Evolutionary conservation across 352 stramenopile genomes (phyloP), one percentile per base, ranked within the genome.

Genomic region (Phytopythium delawarense): DNA sequence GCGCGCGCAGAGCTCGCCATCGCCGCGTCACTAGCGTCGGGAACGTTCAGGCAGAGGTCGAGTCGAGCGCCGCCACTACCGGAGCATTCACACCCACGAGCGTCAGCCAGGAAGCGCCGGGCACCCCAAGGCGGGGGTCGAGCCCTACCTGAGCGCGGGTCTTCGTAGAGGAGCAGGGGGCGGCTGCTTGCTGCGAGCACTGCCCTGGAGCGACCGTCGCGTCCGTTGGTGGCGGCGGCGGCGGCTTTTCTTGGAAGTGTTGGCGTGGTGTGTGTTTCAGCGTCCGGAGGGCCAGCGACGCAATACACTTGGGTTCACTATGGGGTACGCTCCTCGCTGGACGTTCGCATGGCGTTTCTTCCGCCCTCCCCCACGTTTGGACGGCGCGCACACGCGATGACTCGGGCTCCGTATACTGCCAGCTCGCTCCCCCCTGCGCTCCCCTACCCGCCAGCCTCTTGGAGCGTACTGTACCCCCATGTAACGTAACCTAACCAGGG

Each of bases 1-100:
- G 35, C 20, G 32, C 57, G 28, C 32, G 32, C 48, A 9, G 23
- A 21, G 48, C 12, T 58, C 35, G 52, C 52, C 52, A 58, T 58
- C 9, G 7, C 18, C n/a, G 42, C 20, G n/a, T 13, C n/a, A 5
- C 18, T 25, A 45, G 28, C 4, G 28, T 45, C 40, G 40, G 40
- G 39, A 23, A 46, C 37, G 37, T 4, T 20, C 40, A 15, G 42
- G 18, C n/a, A 23, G 42, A 49, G 42, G 7, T 21, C 42, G 21
- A 23, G 42, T 49, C n/a, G 42, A 25, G 42, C 18, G 42, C 21
- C 42, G 42, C 42, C 18, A 15, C 20, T 25, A 49, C 21, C 42
- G 7, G 21, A 25, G 12, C 28, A 7, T 32, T 7, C 28, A 32
- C 28, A 32, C 28, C 1, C 28, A 0, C 28, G 28, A 4, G 28